Base-by-base conservation (phyloP, 805 yeast species). In the Metschnikowia corniflorae region DNA sequence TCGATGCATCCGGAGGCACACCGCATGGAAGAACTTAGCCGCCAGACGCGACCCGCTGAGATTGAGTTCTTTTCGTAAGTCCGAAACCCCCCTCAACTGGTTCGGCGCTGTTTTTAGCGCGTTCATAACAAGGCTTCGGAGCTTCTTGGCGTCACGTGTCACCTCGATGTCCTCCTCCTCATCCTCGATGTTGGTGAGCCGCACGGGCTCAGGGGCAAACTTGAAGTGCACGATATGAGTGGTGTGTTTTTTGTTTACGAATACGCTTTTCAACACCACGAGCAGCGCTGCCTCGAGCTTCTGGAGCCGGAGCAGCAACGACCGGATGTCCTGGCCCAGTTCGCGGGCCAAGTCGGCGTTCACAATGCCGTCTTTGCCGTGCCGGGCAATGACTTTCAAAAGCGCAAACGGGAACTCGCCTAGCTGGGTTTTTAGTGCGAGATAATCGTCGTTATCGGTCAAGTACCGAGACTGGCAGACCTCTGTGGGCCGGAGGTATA, bases 291-390 rank as follows among this genome's bases (percentile, higher is more conserved):
- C 73, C 39, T 70, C 75, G 14, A 83, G 59, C 28, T 70, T 68
- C 48, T 74, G 77, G 35, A 82, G 62, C 47, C 93, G 67, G 1
- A 77, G 66, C 0, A 88, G 78, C 26, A 82, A 63, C 40, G 88
- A 80, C 44, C 91, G 68, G 13, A 80, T 75, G 49, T 83, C 93
- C 57, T 83, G 93, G 7, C 75, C 75, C 0, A 88, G 75, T 14
- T 60, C 65, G 26, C 63, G 60, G 2, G 80, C 73, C 40, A 83
- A 61, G 17, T 75, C 77, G 20, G 77, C 61, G 0, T 89, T 75
- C 32, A 74, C 68, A 12, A 82, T 74, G 7, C 93, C 93, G 1
- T 56, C 49, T 0, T 65, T 59, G 16, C 78, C 78, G 20, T 73
- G 54, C 40, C 68, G 72, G 0, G 88, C 84, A 35, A 83, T 79